Base-by-base conservation (phyloP, 306 rosid genomes). In the Hylodesmum podocarpum region DNA sequence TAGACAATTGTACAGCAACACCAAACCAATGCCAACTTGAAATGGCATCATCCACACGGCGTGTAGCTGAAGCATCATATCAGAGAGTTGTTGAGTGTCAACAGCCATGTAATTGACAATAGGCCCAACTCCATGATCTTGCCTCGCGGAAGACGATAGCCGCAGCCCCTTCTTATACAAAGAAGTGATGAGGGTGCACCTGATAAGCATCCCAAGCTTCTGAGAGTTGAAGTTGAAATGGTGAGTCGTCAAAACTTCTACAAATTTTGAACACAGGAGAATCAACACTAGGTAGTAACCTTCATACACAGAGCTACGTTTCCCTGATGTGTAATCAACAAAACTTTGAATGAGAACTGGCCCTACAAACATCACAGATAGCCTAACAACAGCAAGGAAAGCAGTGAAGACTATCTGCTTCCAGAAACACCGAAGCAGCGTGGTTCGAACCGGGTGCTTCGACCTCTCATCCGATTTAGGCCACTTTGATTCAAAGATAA, bases 81-180 rank as follows among this genome's bases (percentile, higher is more conserved):
- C 93, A 22, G 98, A 89, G 12, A 95, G 87, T 73, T 92, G 98
- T 28, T 92, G 98, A 0, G 93, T 79, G 86, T 95, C 98, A 6
- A 95, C 97, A 5, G 97, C 97, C 98, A 95, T 95, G 85, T 95
- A 92, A 81, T 95, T 95, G 73, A 95, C 98, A 33, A 92, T 95
- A 55, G 91, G 90, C 57, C 98, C 98, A 21, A 95, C 86, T 28
- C 98, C 98, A 59, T 95, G 98, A 31, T 85, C 89, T 66, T 95
- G 98, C 50, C 97, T 50, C 12, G 95, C 92, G 1, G 98, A 90
- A 72, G 96, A 76, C 1, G 98, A 57, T 66, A 95, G 67, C 84
- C 90, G 87, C 58, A 95, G 63, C 7, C 98, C 98, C 80, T 95
- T 95, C 84, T 83, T 90, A 84, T 95, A 95, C 84, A 95, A 27